These are phyloP conservation scores for Pleochaeta shiraiana DNA, from an alignment of 2,329 filamentous ascomycete species.

Conservation along the genomic window DNA sequence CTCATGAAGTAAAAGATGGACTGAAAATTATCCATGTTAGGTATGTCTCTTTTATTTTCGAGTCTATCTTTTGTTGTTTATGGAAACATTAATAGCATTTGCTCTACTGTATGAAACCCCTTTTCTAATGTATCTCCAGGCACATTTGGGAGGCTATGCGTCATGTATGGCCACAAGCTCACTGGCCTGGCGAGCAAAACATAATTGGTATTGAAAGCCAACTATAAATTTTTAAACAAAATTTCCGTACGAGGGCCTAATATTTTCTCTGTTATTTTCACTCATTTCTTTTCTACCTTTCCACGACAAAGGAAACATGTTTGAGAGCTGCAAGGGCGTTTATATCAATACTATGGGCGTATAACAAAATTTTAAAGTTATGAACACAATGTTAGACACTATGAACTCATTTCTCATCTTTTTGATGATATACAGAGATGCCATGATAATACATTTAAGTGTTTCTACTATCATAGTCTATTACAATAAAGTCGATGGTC, in stretches of 20 bases:
- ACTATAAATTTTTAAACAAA: slow-evolving; percentile 43
- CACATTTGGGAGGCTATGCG: slow-evolving; percentile 91
- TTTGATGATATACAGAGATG: too few species aligned
- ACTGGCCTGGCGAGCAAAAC: slow-evolving; percentile 57
- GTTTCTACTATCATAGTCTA: too few species aligned
- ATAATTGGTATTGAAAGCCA: slow-evolving; percentile 55
- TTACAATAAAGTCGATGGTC: too few species aligned
- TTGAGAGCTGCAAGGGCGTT: too few species aligned
- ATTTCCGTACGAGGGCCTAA: too few species aligned
- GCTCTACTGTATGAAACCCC: not conserved
- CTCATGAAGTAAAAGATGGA: slow-evolving; percentile 69
- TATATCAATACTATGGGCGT: too few species aligned
- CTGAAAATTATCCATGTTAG: slow-evolving; percentile 76
- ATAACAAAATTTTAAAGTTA: too few species aligned
- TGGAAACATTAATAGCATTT: too few species aligned
- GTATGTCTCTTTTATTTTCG: slow-evolving; percentile 32
- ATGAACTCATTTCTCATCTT: too few species aligned
- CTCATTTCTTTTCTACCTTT: not conserved
- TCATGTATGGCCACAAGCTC: slow-evolving; percentile 73
- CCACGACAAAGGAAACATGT: not conserved
- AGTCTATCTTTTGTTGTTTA: not conserved
- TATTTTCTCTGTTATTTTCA: not conserved
- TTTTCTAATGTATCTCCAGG: slow-evolving; percentile 22
- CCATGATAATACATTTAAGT: too few species aligned
- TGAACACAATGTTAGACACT: too few species aligned